phyloP scores from a whole-genome alignment of 2,329 filamentous ascomycete species.

The Cladosporium sphaerospermum region DNA sequence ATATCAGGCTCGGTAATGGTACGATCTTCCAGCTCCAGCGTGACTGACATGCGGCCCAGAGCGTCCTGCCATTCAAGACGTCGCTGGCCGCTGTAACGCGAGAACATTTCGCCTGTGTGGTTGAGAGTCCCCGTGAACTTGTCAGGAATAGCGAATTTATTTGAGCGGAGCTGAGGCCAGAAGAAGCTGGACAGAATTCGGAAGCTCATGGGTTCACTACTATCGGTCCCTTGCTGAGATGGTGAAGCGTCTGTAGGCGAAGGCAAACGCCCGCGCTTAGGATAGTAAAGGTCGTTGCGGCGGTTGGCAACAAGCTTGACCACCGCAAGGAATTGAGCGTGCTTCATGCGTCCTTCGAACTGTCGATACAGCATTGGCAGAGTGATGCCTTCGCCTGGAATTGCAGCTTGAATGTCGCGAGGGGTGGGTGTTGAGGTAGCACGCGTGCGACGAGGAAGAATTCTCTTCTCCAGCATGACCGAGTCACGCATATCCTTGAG shows the following conservation, averaged over 20 bases:
- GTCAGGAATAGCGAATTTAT: slow-evolving; percentile 59
- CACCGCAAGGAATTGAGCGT: slow-evolving; percentile 20
- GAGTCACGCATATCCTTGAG: slow-evolving; percentile 87
- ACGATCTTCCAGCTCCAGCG: slow-evolving; percentile 77
- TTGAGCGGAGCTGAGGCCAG: slow-evolving; percentile 76
- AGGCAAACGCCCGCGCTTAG: slow-evolving; percentile 23
- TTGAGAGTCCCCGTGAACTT: slow-evolving; percentile 47
- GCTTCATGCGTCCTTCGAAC: slow-evolving; percentile 25
- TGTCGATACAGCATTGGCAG: slow-evolving; percentile 25
- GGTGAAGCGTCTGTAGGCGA: slow-evolving; percentile 11
- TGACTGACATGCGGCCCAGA: slow-evolving; percentile 71
- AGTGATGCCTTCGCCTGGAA: slow-evolving; percentile 32
- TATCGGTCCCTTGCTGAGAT: neutral
- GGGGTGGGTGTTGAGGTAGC: slow-evolving; percentile 22
- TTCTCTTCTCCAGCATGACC: slow-evolving; percentile 48
- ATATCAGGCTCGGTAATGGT: slow-evolving; percentile 63
- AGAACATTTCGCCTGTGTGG: slow-evolving; percentile 67
- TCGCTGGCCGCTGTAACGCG: slow-evolving; percentile 71
- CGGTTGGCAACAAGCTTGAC: slow-evolving; percentile 24
- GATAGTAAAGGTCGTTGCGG: slow-evolving; percentile 24
- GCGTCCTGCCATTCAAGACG: slow-evolving; percentile 86
- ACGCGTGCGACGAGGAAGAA: slow-evolving; percentile 27
- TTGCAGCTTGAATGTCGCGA: slow-evolving; percentile 28
- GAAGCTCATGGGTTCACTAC: slow-evolving; percentile 54
- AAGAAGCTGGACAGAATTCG: slow-evolving; percentile 89